Evolutionary conservation across 305 asterid genomes (phyloP), one percentile per base, ranked within the genome.

Genomic region (Solanum hybrid): DNA sequence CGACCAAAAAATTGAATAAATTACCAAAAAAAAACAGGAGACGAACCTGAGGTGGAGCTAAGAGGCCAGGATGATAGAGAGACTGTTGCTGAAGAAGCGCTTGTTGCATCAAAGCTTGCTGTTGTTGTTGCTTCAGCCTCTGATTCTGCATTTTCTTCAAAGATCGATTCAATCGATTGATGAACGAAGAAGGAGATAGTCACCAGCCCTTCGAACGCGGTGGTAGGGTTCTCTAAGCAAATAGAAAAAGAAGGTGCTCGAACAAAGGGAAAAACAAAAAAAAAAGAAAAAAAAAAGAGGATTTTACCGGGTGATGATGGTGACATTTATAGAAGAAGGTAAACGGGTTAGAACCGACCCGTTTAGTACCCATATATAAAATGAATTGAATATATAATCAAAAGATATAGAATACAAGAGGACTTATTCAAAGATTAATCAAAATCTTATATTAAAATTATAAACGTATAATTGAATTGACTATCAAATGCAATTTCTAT

Each of bases 1-100:
- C 10, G 0, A n/a, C 61, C 39, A 12, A 3, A 16, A 74, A 87
- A 69, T 26, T 87, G 18, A 64, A 28, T 2, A 71, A 87, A 16
- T 5, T 6, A 39, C n/a, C 2, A 3, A 79, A 13, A n/a, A 78
- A 89, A 28, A 6, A 3, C 20, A 74, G 22, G 20, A 64, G 37
- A 22, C 11, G 83, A 92, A 96, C 99, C 98, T 95, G 99, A 16
- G 99, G 98, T 89, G 98, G 93, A 93, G 98, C 98, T 95, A 97
- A 90, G 89, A 96, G 96, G 80, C 97, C 98, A 39, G 98, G 98
- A 85, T 96, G 99, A 85, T 97, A 96, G 33, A 97, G 97, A 61
- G 98, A 92, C 92, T 95, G 99, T 74, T 97, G 99, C 77, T 96
- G 98, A 61, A 97, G 96, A 89, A 97, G 95, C 89, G 98, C 98